Base-by-base conservation (phyloP, 331 rosid genomes). In the Stylosanthes scabra region DNA sequence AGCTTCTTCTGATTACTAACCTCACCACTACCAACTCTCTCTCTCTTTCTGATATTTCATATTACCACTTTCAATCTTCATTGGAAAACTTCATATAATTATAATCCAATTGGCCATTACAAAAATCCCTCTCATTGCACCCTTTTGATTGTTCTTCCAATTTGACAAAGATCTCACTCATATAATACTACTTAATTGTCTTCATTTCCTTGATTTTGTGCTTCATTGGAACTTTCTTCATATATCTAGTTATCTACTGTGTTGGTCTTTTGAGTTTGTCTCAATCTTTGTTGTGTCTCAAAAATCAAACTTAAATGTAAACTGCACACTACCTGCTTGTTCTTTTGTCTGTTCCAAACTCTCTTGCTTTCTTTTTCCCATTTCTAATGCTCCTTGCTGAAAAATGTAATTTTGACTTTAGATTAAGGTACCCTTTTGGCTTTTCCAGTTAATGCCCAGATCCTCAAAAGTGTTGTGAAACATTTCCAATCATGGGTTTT, bases 381-480 rank as follows among this genome's bases (percentile, higher is more conserved):
- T 62, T 79, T 81, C 14, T 9, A 25, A 57, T 70, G 20, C 11
- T 63, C 44, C 74, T 83, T 66, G 83, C 69, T 41, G 63, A 74
- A 85, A 74, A 82, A 91, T 91, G 98, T 91, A 85, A 93, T 59
- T 73, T 82, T 66, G 84, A 60, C 78, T 66, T 63, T n/a, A 15
- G 63, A 39, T 81, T 76, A 51, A 66, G 55, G 1, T 66, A 76
- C 76, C 79, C 75, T 71, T 81, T 80, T 41, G 41, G 81, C 64
- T 74, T 42, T 42, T 84, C 82, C 45, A 47, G 57, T 83, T 75
- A 31, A 82, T 86, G 85, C 74, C 70, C 78, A 66, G 80, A 71
- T 84, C 77, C 81, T 76, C 76, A 64, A 16, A 61, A 68, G 61
- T 81, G 74, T 81, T 91, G 73, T 91, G 81, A 88, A 66, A 60